phyloP scores from a whole-genome alignment of 169 alveolate genomes.

The Plasmodium fragile region DNA sequence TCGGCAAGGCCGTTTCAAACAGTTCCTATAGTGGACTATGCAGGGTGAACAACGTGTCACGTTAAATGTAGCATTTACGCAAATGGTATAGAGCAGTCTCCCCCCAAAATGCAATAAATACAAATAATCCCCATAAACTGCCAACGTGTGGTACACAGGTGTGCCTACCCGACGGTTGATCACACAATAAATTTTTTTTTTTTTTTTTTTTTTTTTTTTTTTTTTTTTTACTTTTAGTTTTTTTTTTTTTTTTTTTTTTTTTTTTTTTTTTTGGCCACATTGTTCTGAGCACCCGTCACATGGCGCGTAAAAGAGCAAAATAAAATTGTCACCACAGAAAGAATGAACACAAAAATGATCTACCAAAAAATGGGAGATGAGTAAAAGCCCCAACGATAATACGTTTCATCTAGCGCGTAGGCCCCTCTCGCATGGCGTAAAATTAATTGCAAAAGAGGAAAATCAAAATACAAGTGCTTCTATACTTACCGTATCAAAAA shows the following conservation, averaged over 20 bases:
- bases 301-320: neutral
- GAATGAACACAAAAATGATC: neutral
- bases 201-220: neutral
- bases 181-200: neutral
- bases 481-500: neutral
- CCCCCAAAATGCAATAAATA: neutral
- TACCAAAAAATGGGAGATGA: neutral
- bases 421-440: neutral
- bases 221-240: neutral
- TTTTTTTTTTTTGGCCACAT: neutral
- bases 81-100: neutral
- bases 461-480: neutral
- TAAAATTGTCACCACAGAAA: neutral
- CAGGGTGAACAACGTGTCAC: neutral
- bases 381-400: neutral
- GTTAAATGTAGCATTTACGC: neutral
- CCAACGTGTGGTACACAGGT: neutral
- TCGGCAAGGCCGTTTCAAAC: neutral
- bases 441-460: neutral
- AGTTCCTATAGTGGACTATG: neutral
- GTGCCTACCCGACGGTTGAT: neutral
- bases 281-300: neutral
- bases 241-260: constrained; percentile 4
- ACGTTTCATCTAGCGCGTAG: neutral
- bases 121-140: neutral